Evolutionary conservation across 306 rosid genomes (phyloP), one percentile per base, ranked within the genome.

Genomic region (Carpinus fangiana): DNA sequence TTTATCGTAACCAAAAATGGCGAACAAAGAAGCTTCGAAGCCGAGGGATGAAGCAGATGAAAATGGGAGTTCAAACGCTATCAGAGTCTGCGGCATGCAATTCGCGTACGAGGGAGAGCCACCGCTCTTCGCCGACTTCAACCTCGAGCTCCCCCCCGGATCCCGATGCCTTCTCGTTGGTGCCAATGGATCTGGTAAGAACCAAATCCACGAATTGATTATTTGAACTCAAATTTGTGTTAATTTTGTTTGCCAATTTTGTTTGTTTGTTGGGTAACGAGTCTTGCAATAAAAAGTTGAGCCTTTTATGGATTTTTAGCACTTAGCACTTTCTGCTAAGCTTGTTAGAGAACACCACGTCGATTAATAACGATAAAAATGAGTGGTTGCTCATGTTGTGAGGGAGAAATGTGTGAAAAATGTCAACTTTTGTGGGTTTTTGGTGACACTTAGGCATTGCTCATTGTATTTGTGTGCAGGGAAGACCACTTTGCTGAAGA

Each of bases 141-240:
- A 74, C 84, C 97, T 92, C 73, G n/a, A 82, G 45, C 78, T 95
- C 73, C 41, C 83, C 38, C 88, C 96, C 2, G 98, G 98, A 87
- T 92, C 98, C 16, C 96, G 98, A 10, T 95, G 98, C 87, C 97
- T 95, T 70, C 93, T 95, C 51, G 80, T 95, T 36, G 98, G 98
- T 68, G 98, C 98, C 60, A 95, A 95, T 47, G 98, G 98, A 88
- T 92, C 98, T 34, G 98, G 98, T 88, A 86, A 75, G 3, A 41
- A 21, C 9, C 14, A 72, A n/a, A 28, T 12, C 43, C 45, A 16
- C 21, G 5, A 3, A 8, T 28, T 7, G 45, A 41, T 41, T 41
- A 5, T 41, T 41, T 41, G 8, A 41, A 41, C 45, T 41, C 45
- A 6, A 41, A 41, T 41, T 41, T 41, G 45, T 41, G 45, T 41